Percentiles rank a stretch among this genome's conserved stretches.
Evolutionary conservation across 345 rosid genomes (phyloP).

Genomic region (Pseudoturritis turrita): DNA sequence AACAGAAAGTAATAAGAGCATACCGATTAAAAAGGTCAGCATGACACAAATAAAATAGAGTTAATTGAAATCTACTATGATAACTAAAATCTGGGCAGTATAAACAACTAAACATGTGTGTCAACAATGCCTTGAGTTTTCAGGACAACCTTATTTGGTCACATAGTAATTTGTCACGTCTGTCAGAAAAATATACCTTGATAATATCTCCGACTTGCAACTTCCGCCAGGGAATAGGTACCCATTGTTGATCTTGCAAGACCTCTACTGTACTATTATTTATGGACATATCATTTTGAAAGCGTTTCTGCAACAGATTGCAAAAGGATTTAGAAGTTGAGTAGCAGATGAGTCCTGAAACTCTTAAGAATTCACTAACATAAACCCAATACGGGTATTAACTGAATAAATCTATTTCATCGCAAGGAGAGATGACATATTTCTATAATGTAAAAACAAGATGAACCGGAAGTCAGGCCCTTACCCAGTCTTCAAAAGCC

Average conservation of each 20-base stretch:
- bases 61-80: background rate
- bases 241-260: slow-evolving; percentile 79
- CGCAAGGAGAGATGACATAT: background rate
- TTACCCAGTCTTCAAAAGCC: slow-evolving; percentile 96
- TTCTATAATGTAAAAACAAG: background rate
- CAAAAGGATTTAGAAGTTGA: slow-evolving; percentile 1
- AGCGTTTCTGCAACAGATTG: slow-evolving; percentile 63
- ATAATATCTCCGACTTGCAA: slow-evolving; percentile 90
- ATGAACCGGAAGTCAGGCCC: slow-evolving; percentile 25
- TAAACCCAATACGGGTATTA: background rate
- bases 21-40: background rate
- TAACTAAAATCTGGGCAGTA: background rate
- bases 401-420: background rate
- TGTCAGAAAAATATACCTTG: slow-evolving; percentile 40
- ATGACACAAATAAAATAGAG: background rate
- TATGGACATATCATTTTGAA: slow-evolving; percentile 85
- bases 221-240: slow-evolving; percentile 67
- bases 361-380: background rate
- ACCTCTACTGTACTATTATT: slow-evolving; percentile 69
- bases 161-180: background rate
- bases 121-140: background rate
- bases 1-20: background rate
- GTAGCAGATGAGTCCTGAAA: background rate
- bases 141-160: background rate
- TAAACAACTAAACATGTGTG: background rate